A percentile compares a stretch with the other conserved stretches of the same genome.
phyloP scores from a whole-genome alignment of 2,329 filamentous ascomycete genomes.

The Aspergillus japonicus region DNA sequence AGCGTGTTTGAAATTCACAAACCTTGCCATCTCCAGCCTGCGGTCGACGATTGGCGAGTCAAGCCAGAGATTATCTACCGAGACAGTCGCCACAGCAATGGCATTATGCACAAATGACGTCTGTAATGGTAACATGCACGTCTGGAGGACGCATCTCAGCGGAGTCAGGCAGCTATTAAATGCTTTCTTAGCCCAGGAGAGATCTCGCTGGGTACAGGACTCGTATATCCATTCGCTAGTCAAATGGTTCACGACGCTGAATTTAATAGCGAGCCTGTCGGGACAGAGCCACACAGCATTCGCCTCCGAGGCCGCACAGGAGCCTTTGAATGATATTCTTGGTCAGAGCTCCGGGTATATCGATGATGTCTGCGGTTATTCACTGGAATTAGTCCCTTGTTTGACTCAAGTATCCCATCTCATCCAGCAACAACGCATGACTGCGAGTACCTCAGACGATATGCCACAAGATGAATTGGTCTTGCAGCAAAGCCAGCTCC shows the following conservation, averaged over 20 bases:
- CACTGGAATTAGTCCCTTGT: slow-evolving; percentile 26
- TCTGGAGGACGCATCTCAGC: slow-evolving; percentile 28
- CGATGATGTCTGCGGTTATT: slow-evolving; percentile 34
- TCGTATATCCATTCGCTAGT: slow-evolving; percentile 23
- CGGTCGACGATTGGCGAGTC: slow-evolving; percentile 19
- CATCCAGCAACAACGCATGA: slow-evolving; percentile 7
- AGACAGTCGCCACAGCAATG: slow-evolving; percentile 31
- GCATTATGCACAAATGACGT: slow-evolving; percentile 34
- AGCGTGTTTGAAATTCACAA: slow-evolving; percentile 28
- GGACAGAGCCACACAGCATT: slow-evolving; percentile 5
- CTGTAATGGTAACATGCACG: slow-evolving; percentile 31
- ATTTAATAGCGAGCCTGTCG: slow-evolving; percentile 28
- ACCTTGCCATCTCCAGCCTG: slow-evolving; percentile 26
- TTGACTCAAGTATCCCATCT: slow-evolving; percentile 24
- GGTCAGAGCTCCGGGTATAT: slow-evolving; percentile 9
- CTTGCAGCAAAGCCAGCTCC: slow-evolving; percentile 4
- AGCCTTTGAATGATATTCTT: slow-evolving; percentile 12
- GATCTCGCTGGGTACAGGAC: slow-evolving; percentile 8
- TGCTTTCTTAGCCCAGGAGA: slow-evolving; percentile 18
- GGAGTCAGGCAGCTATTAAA: slow-evolving; percentile 26
- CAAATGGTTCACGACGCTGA: slow-evolving; percentile 33
- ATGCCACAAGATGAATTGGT: not conserved
- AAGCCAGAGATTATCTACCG: slow-evolving; percentile 16
- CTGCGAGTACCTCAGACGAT: not conserved
- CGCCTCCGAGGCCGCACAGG: not conserved